A percentile compares a stretch with the other conserved stretches of the same genome.
phyloP scores from a whole-genome alignment of 768 basidiomycete species.

The Lenzites betulinus region DNA sequence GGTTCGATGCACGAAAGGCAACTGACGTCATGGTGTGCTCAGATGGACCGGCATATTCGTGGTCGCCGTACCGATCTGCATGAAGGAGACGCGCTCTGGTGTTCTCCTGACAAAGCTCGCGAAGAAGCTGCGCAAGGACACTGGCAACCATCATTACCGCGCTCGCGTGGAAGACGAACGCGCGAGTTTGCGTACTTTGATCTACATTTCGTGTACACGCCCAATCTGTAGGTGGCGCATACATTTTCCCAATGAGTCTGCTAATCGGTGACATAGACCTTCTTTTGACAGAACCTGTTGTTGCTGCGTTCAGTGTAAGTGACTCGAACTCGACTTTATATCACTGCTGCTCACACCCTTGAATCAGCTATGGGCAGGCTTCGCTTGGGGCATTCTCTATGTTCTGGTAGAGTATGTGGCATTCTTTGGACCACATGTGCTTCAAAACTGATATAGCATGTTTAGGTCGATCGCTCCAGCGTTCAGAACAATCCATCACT shows the following conservation, averaged over 20 bases:
- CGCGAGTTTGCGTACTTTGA: conserved; percentile 53
- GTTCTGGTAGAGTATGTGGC: conserved; percentile 57
- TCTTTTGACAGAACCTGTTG: conserved; percentile 71
- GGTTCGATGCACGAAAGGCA: background rate
- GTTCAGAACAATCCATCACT: conserved; percentile 58
- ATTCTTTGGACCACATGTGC: background rate
- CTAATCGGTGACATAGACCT: conserved; percentile 46
- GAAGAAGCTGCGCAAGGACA: conserved; percentile 59
- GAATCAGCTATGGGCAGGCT: conserved; percentile 65
- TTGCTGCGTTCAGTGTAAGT: conserved; percentile 70
- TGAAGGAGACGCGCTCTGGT: conserved; percentile 74
- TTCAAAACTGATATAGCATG: background rate
- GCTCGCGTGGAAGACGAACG: conserved; percentile 67
- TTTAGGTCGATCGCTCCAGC: conserved; percentile 56
- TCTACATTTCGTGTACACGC: conserved; percentile 69
- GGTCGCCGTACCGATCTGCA: conserved; percentile 50
- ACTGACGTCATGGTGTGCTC: conserved; percentile 5
- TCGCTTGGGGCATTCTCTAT: conserved; percentile 77
- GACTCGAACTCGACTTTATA: background rate
- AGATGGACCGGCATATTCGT: conserved; percentile 58
- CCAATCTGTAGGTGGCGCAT: conserved; percentile 58
- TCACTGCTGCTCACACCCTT: conserved; percentile 20
- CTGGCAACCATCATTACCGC: conserved; percentile 62
- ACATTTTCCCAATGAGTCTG: background rate
- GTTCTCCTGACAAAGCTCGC: conserved; percentile 73